These are phyloP conservation scores for Yamadazyma buinensis DNA, from an alignment of 1,139 yeast species.

Conservation along the genomic window DNA sequence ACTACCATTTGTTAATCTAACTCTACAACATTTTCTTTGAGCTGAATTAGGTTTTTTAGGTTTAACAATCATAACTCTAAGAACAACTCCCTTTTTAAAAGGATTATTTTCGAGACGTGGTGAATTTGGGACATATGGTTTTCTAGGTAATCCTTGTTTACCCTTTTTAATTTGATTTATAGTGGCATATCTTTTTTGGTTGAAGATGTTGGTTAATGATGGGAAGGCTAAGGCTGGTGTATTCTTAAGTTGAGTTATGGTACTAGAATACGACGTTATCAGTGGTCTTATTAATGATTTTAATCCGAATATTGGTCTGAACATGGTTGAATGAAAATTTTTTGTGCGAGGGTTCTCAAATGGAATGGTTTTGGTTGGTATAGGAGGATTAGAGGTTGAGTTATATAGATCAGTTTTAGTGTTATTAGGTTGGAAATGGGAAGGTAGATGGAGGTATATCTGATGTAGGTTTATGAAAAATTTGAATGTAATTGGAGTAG, in stretches of 20 bases:
- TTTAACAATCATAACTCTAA: slow-evolving; percentile 88
- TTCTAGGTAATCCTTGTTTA: slow-evolving; percentile 51
- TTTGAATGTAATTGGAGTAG: no score
- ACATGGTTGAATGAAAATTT: slow-evolving; percentile 12
- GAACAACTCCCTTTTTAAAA: slow-evolving; percentile 88
- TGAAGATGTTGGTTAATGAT: background rate
- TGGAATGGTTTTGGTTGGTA: background rate
- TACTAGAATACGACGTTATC: slow-evolving; percentile 6
- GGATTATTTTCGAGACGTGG: slow-evolving; percentile 85
- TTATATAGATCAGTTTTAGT: no score
- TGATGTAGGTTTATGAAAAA: no score
- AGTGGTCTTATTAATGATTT: slow-evolving; percentile 5
- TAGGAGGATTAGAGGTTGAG: background rate
- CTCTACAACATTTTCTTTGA: slow-evolving; percentile 95
- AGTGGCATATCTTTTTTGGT: slow-evolving; percentile 52
- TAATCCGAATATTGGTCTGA: slow-evolving; percentile 11
- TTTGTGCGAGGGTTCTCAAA: slow-evolving; percentile 7
- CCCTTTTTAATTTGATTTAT: slow-evolving; percentile 72
- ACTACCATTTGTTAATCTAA: slow-evolving; percentile 85
- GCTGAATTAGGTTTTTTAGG: slow-evolving; percentile 99
- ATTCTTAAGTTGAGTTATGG: slow-evolving; percentile 2
- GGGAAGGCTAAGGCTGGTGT: background rate
- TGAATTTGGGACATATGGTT: slow-evolving; percentile 49
- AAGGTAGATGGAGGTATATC: no score
- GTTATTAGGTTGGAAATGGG: no score